Percentiles rank a stretch among this genome's conserved stretches.
Conservation (phyloP, 2,329 filamentous ascomycete genomes). For the Exutisphaerella laricina region DNA sequence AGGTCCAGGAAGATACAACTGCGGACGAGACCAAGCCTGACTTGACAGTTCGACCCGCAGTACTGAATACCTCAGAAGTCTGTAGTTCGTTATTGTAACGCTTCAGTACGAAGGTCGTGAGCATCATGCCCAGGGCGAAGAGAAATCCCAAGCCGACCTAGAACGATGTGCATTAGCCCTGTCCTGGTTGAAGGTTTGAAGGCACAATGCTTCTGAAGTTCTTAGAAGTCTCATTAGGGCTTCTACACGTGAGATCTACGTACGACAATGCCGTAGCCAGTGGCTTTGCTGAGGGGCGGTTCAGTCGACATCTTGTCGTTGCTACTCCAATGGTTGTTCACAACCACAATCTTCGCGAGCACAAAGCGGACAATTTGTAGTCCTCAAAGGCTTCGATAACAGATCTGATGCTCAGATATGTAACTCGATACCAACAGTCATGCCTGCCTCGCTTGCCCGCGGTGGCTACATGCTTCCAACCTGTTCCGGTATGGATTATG, state of each 20-base stretch:
- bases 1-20: constrained; percentile 91
- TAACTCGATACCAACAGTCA: too few relatives aligned
- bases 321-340: too few relatives aligned
- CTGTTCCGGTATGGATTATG: too few relatives aligned
- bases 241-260: constrained; percentile 16
- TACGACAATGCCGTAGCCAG: constrained; percentile 70
- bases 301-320: constrained; percentile 19
- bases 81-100: constrained; percentile 72
- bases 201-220: too few relatives aligned
- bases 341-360: too few relatives aligned
- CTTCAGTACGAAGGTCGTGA: constrained; percentile 65
- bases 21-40: constrained; percentile 81
- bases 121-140: constrained; percentile 59
- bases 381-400: not conserved
- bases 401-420: too few relatives aligned
- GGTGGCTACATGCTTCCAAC: too few relatives aligned
- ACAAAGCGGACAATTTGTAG: too few relatives aligned
- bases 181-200: too few relatives aligned
- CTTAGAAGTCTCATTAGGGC: not conserved
- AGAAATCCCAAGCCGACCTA: too few relatives aligned
- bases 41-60: constrained; percentile 81
- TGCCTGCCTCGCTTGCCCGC: too few relatives aligned
- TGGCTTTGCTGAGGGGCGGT: constrained; percentile 50
- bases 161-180: too few relatives aligned
- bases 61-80: constrained; percentile 89